Base-by-base conservation (phyloP, 1,284 basidiomycete genomes). In the Xerocomus cyaneibrunnescens region DNA sequence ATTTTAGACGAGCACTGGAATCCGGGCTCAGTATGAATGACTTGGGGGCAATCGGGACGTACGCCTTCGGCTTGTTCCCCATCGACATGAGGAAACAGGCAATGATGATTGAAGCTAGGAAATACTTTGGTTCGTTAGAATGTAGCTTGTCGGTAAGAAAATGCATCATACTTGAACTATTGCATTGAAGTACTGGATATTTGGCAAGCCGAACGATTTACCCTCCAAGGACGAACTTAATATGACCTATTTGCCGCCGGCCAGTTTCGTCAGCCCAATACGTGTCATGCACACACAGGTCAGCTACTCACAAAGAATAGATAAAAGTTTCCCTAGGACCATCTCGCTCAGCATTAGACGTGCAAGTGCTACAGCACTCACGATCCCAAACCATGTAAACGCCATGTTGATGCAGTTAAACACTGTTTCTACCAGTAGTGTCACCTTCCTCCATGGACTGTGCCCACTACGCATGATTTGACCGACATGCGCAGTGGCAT, bases 21-120 rank as follows among this genome's bases (percentile, higher is more conserved):
- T 34, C 16, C 17, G 25, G 17, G 37, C 9, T 47, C 37, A 52
- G 48, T 13, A 14, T 13, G 5, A 27, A 35, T 5, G n/a, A 36
- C n/a, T 27, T 6, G 34, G 9, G 21, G 17, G 22, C 45, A 45
- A 39, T 2, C 17, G 5, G 35, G 23, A 69, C 84, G 58, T 66
- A 92, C 82, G 92, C 88, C 71, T 87, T 84, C 1, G 96, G 96
- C 56, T 94, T 87, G 69, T 98, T 99, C 5, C 97, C 96, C 90
- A 99, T 95, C 0, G 93, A 91, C 68, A 99, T 91, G 17, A 98
- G 78, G 77, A 99, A 98, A 61, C 87, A 91, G 0, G 90, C 87
- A 16, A 95, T 80, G 16, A 98, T 80, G 32, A 93, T 81, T 3
- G 89, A 91, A 3, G 87, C 81, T 77, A 97, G 89, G 28, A 87